Evolutionary conservation across 208 protist species (phyloP).

Genomic region (Trypanosoma lewisi): DNA sequence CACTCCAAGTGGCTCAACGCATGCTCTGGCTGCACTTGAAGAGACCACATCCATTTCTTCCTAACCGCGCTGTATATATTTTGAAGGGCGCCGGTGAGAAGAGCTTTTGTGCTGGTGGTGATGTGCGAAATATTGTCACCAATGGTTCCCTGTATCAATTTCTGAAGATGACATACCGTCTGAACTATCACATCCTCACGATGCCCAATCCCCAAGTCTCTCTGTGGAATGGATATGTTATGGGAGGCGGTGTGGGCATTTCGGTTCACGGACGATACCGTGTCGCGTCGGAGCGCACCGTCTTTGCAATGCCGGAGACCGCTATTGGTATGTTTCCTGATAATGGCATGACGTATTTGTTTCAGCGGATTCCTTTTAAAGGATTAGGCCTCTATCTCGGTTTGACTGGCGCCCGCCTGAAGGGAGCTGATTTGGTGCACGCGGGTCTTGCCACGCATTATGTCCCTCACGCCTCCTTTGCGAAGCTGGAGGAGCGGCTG

Average conservation of each 20-base stretch:
- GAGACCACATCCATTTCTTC: constrained; percentile 32
- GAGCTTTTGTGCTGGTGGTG: constrained; percentile 86
- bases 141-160: constrained; percentile 31
- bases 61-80: constrained; percentile 43
- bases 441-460: constrained; percentile 80
- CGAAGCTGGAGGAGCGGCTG: constrained; percentile 48
- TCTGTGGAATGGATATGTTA: constrained; percentile 78
- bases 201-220: constrained; percentile 62
- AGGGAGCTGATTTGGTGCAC: constrained; percentile 75
- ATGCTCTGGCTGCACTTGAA: constrained; percentile 42
- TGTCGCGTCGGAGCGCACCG: constrained; percentile 74
- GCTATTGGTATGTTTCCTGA: constrained; percentile 83
- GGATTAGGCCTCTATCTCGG: constrained; percentile 76
- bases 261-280: constrained; percentile 68
- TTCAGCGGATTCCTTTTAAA: no score
- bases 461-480: constrained; percentile 48
- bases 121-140: constrained; percentile 54
- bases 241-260: constrained; percentile 81
- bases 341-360: no score
- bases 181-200: constrained; percentile 55
- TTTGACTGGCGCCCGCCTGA: constrained; percentile 67
- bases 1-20: constrained; percentile 41
- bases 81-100: constrained; percentile 64
- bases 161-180: constrained; percentile 56
- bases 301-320: constrained; percentile 86